Evolutionary conservation across 2,329 filamentous ascomycete genomes (phyloP).

Genomic region (Leptographium galeiforme): DNA sequence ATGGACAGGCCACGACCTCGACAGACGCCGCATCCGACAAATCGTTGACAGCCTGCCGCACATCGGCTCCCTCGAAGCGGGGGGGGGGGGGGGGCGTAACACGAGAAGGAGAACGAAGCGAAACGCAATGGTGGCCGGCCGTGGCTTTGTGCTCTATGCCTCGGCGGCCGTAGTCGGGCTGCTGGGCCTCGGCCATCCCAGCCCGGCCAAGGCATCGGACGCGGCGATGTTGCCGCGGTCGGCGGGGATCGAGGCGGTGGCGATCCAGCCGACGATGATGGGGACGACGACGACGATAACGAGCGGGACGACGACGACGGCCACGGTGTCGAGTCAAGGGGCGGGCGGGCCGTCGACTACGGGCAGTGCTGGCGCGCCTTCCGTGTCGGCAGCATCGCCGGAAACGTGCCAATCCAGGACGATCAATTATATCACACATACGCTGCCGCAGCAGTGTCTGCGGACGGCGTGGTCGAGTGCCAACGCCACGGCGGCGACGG

Average conservation of each 20-base stretch:
- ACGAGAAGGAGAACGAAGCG: neutral
- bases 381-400: neutral
- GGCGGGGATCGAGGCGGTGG: neutral
- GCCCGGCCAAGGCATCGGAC: constrained; percentile 6
- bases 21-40: neutral
- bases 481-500: constrained; percentile 9
- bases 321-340: neutral
- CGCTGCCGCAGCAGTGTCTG: constrained; percentile 62
- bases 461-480: constrained; percentile 42
- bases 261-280: neutral
- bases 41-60: neutral
- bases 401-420: constrained; percentile 43
- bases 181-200: constrained; percentile 9
- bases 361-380: neutral
- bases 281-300: neutral
- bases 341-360: neutral
- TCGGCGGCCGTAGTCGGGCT: constrained; percentile 11
- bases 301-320: neutral
- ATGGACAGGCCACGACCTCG: neutral
- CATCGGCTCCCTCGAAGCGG: neutral
- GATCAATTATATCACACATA: constrained; percentile 73
- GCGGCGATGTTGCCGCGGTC: neutral
- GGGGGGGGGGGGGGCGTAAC: neutral
- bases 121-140: constrained; percentile 6
- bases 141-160: constrained; percentile 11